Evolutionary conservation across 352 stramenopile genomes (phyloP).

Genomic region (Globisporangium cederbergense): DNA sequence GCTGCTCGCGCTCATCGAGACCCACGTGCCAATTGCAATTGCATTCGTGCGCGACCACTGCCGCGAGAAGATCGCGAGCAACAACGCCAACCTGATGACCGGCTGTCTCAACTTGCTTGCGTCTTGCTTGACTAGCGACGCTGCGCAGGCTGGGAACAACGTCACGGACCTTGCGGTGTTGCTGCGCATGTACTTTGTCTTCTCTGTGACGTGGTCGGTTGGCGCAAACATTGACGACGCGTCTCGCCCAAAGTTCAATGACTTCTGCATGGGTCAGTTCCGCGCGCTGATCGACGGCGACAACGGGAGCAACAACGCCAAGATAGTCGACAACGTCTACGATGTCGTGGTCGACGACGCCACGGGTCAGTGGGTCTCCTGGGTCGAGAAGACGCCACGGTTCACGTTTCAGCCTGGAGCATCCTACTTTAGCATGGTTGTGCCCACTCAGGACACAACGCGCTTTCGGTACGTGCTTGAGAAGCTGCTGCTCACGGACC

Average conservation of each 20-base stretch:
- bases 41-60: slow-evolving; percentile 89
- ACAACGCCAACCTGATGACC: slow-evolving; percentile 87
- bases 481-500: slow-evolving; percentile 75
- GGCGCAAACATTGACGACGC: slow-evolving; percentile 86
- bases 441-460: slow-evolving; percentile 94
- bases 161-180: slow-evolving; percentile 51
- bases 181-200: slow-evolving; percentile 88
- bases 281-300: slow-evolving; percentile 45
- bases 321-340: slow-evolving; percentile 75
- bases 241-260: slow-evolving; percentile 79
- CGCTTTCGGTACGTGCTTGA: slow-evolving; percentile 92
- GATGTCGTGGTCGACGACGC: slow-evolving; percentile 81
- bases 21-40: slow-evolving; percentile 77
- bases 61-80: slow-evolving; percentile 85
- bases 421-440: slow-evolving; percentile 94
- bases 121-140: slow-evolving; percentile 53
- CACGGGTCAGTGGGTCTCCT: slow-evolving; percentile 76
- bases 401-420: slow-evolving; percentile 84
- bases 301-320: slow-evolving; percentile 22
- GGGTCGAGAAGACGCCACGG: slow-evolving; percentile 83
- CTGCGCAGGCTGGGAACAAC: slow-evolving; percentile 34
- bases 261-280: slow-evolving; percentile 83
- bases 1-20: slow-evolving; percentile 75
- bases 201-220: slow-evolving; percentile 81
- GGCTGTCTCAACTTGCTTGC: slow-evolving; percentile 87